phyloP scores from a whole-genome alignment of 768 basidiomycete species.

The Tricholoma matsutake region DNA sequence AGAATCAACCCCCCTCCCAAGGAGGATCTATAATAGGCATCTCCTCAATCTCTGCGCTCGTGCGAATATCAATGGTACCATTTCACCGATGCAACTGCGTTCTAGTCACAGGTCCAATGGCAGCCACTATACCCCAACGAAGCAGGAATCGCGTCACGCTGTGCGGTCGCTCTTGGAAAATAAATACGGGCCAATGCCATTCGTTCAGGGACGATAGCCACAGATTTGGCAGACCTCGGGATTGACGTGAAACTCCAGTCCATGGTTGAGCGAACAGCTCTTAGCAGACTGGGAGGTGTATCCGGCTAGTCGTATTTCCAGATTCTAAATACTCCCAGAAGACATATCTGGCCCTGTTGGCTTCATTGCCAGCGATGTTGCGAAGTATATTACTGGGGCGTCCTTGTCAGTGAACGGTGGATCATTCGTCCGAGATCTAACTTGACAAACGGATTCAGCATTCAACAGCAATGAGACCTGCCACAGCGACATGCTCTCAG shows the following conservation, averaged over 20 bases:
- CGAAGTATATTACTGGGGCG: slow-evolving; percentile 67
- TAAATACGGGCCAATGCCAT: slow-evolving; percentile 72
- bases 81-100: no score
- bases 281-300: slow-evolving; percentile 65
- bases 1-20: slow-evolving; percentile 57
- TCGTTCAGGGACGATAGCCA: slow-evolving; percentile 76
- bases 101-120: slow-evolving; percentile 49
- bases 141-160: slow-evolving; percentile 52
- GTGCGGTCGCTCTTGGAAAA: slow-evolving; percentile 45
- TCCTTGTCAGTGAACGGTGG: slow-evolving; percentile 24
- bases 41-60: slow-evolving; percentile 76
- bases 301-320: neutral
- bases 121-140: slow-evolving; percentile 77
- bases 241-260: slow-evolving; percentile 54
- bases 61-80: slow-evolving; percentile 5
- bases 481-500: no score
- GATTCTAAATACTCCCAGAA: slow-evolving; percentile 40
- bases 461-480: no score
- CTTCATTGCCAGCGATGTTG: slow-evolving; percentile 72
- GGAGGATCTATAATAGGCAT: slow-evolving; percentile 76
- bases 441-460: no score
- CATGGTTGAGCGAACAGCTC: slow-evolving; percentile 61
- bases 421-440: no score
- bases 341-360: slow-evolving; percentile 75
- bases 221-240: slow-evolving; percentile 71